Evolutionary conservation across 257 asterid species (phyloP).

Genomic region (Solanum ossicruentum): DNA sequence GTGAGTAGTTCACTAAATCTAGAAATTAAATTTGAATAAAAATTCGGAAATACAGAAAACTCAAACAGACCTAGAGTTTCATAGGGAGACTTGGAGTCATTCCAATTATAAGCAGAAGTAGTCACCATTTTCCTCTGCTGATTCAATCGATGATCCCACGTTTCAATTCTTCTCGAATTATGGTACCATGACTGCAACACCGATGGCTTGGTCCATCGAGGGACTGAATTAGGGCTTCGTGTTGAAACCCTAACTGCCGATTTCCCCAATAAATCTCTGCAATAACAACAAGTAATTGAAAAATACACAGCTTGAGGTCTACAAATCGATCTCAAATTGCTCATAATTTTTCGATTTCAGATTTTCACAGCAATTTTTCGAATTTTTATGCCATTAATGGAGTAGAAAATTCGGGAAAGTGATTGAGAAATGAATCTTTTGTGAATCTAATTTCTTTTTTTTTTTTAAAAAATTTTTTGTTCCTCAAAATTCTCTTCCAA

Average conservation of each 20-base stretch:
- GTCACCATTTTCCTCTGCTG: conserved; percentile 73
- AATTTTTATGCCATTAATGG: neutral
- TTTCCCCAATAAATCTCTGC: conserved; percentile 12
- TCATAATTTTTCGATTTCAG: conserved; percentile 23
- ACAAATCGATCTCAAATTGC: conserved; percentile 55
- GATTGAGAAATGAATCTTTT: neutral
- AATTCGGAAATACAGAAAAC: neutral
- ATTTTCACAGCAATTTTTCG: neutral
- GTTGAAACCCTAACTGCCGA: conserved; percentile 40
- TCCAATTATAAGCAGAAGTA: conserved; percentile 74
- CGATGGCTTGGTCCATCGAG: conserved; percentile 13
- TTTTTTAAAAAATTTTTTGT: too few relatives aligned
- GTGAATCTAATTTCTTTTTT: neutral
- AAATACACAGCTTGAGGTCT: conserved; percentile 54
- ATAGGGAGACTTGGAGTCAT: conserved; percentile 68
- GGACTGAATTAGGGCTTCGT: conserved; percentile 12
- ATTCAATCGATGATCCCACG: conserved; percentile 23
- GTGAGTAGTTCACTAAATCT: neutral
- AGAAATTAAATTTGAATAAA: neutral
- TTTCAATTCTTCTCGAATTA: conserved; percentile 4
- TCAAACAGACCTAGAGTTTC: conserved; percentile 53
- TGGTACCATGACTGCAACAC: conserved; percentile 4
- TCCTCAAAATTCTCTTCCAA: neutral
- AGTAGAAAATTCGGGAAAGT: neutral
- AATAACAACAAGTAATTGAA: conserved; percentile 48